Base-by-base conservation (phyloP, 2,329 filamentous ascomycete genomes). In the Diplocarpon mali region DNA sequence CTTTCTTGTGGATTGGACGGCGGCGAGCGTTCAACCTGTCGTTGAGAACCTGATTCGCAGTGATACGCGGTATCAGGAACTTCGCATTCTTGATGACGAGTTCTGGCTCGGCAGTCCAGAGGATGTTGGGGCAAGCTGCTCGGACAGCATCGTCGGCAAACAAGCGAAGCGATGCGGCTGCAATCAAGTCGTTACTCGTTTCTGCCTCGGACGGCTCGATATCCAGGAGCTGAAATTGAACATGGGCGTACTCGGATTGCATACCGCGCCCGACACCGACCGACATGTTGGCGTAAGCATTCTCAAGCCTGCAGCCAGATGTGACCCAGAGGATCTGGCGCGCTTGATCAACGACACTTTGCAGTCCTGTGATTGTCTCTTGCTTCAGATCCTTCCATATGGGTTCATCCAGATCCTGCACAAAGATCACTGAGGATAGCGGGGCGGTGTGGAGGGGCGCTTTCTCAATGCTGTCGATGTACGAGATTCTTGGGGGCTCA, bases 291-390 rank as follows among this genome's bases (percentile, higher is more conserved):
- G 37, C 35, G 17, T 45, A 48, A 11, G 46, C 42, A 15, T 48
- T 42, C 38, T 48, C 37, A 15, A 39, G 35, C 31, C 38, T 35
- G 24, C 42, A 37, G 3, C 42, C 46, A 15, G 38, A 35, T 14
- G 46, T 48, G 28, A 48, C 38, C 46, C 46, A 48, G n/a, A 48
- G 42, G 24, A 48, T 38, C 7, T 45, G 42, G 28, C 36, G 35
- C n/a, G 42, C 38, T 30, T 40, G 38, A 24, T 45, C 42, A n/a
- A 45, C 29, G 11, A 48, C 32, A 5, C 27, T 45, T 27, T 42
- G 38, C 16, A 45, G 38, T 16, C 39, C 42, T 13, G 38, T 31
- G 35, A 45, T 45, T 2, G 37, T 42, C 14, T 45, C 46, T 31
- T 42, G 42, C 20, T 35, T 48, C 17, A 48, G 12, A n/a, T 42